These are phyloP conservation scores for Talaromyces trachyspermus DNA, from an alignment of 495 filamentous ascomycete genomes.

Conservation along the genomic window DNA sequence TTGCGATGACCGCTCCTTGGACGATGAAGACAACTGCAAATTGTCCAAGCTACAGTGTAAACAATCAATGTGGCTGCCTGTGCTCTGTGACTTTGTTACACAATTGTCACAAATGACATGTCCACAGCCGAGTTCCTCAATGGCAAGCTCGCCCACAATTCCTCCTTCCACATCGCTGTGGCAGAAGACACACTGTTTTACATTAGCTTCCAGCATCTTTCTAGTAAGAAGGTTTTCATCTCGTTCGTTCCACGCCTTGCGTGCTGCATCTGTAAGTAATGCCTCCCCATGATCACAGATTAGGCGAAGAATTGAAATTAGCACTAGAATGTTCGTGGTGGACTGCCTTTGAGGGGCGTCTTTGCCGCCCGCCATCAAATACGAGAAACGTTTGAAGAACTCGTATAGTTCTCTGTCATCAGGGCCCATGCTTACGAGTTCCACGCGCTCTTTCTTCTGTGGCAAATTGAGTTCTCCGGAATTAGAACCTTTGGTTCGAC, in stretches of 20 bases:
- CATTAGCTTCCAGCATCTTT: not conserved
- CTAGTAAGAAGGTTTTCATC: slow-evolving; percentile 8
- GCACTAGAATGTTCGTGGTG: slow-evolving; percentile 16
- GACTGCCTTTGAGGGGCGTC: not conserved
- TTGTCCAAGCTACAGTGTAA: not conserved
- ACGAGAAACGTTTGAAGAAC: slow-evolving; percentile 10
- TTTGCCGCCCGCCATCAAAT: not conserved
- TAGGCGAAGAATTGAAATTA: slow-evolving; percentile 18
- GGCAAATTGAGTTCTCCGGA: slow-evolving; percentile 11
- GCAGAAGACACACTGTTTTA: not conserved
- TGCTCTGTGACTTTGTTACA: not conserved
- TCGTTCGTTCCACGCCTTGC: slow-evolving; percentile 10
- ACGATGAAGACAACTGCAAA: not conserved
- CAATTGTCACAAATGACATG: not conserved
- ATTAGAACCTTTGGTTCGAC: slow-evolving; percentile 15
- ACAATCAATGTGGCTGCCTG: not conserved
- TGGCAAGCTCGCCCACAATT: not conserved
- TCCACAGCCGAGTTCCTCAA: not conserved
- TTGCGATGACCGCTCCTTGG: not conserved
- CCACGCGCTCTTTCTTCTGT: slow-evolving; percentile 9
- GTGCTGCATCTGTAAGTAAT: slow-evolving; percentile 14
- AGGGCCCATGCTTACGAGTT: slow-evolving; percentile 11
- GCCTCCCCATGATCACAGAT: slow-evolving; percentile 25
- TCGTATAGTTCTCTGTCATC: slow-evolving; percentile 17
- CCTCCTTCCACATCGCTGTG: not conserved